phyloP scores from a whole-genome alignment of 2,329 filamentous ascomycete genomes.

The Cladosporium sp. region DNA sequence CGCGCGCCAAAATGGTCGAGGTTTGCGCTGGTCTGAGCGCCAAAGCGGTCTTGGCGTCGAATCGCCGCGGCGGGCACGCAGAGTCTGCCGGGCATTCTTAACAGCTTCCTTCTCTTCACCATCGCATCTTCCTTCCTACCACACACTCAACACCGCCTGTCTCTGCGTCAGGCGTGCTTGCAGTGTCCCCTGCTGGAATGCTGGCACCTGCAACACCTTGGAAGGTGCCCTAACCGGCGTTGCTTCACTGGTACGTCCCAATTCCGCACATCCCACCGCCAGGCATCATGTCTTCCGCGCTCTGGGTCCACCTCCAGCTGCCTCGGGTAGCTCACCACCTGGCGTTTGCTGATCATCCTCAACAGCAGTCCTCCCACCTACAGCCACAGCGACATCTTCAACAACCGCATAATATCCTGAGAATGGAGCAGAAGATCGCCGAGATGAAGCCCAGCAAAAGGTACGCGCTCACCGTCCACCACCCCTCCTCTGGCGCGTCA shows the following conservation, averaged over 20 bases:
- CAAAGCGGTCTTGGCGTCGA: neutral
- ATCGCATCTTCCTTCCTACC: neutral
- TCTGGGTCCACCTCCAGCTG: neutral
- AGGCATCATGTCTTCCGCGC: conserved; percentile 1
- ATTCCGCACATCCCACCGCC: neutral
- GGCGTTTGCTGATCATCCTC: neutral
- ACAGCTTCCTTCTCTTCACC: conserved; percentile 8
- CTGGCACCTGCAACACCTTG: conserved; percentile 4
- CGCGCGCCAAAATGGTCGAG: conserved; percentile 1
- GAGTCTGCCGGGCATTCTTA: conserved; percentile 10
- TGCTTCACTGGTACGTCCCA: conserved; percentile 6
- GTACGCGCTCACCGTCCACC: conserved; percentile 40
- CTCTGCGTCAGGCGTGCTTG: neutral
- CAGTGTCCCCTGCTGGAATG: conserved; percentile 8
- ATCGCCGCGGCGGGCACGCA: conserved; percentile 2
- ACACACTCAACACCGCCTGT: conserved; percentile 5
- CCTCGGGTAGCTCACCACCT: conserved; percentile 3
- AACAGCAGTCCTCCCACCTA: conserved; percentile 1
- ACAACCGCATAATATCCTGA: conserved; percentile 1
- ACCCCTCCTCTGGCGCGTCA: conserved; percentile 26
- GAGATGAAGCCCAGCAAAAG: conserved; percentile 84
- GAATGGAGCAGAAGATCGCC: conserved; percentile 56
- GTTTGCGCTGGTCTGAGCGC: neutral
- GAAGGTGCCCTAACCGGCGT: neutral
- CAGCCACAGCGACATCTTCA: neutral